Conservation (phyloP, 306 rosid species). For the Inga leiocalycina region DNA sequence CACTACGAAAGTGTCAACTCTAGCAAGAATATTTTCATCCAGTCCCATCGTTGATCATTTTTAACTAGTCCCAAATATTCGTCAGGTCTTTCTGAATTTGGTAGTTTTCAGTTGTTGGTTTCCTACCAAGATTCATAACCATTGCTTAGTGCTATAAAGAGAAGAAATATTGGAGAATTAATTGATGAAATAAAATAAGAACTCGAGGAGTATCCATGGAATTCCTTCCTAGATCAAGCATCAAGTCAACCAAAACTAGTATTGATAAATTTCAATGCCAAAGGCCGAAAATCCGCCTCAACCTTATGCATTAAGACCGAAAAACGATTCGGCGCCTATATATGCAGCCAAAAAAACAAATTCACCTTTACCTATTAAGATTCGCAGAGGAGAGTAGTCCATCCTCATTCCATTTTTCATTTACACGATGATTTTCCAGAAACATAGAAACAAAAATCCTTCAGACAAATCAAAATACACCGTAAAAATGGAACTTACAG, state of each 20-base stretch:
- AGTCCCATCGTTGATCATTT: background rate
- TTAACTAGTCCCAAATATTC: background rate
- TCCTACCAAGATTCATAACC: background rate
- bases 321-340: background rate
- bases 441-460: background rate
- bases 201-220: background rate
- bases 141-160: background rate
- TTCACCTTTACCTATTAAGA: background rate
- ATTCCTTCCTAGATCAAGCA: background rate
- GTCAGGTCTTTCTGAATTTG: background rate
- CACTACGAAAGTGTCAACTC: background rate
- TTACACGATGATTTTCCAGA: background rate
- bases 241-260: background rate
- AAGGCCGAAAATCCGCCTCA: background rate
- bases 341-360: background rate
- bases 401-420: background rate
- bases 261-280: background rate
- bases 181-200: background rate
- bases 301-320: background rate
- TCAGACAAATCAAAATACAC: background rate
- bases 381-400: background rate
- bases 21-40: background rate
- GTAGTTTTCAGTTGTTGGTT: background rate
- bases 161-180: background rate
- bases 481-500: slow-evolving; percentile 52